Evolutionary conservation across 495 filamentous ascomycete species (phyloP).

Genomic region (Terfezia claveryi): DNA sequence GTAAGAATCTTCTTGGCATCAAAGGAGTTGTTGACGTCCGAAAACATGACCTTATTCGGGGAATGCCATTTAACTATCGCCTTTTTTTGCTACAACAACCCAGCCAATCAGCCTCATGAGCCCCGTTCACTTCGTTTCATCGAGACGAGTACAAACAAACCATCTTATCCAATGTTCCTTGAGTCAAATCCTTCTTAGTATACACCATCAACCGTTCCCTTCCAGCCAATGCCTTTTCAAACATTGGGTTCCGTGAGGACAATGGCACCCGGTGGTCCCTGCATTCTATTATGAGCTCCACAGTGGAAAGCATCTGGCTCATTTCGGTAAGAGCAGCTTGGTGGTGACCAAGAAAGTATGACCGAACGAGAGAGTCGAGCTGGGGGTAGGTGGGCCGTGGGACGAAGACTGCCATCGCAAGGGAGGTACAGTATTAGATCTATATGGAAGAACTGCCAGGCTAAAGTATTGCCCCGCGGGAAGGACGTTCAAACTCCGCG

Average conservation of each 20-base stretch:
- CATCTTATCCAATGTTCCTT: slow-evolving; percentile 8
- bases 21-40: slow-evolving; percentile 28
- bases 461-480: too few species aligned
- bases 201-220: slow-evolving; percentile 64
- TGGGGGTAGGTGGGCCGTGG: slow-evolving; percentile 50
- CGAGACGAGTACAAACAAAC: slow-evolving; percentile 3
- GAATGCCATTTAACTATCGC: slow-evolving; percentile 36
- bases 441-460: background rate
- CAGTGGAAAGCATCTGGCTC: slow-evolving; percentile 55
- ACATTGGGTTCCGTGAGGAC: slow-evolving; percentile 73
- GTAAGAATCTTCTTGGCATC: slow-evolving; percentile 34
- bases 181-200: slow-evolving; percentile 65
- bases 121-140: background rate
- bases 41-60: slow-evolving; percentile 41
- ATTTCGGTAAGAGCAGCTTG: slow-evolving; percentile 61
- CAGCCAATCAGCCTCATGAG: background rate
- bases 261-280: slow-evolving; percentile 80
- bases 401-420: slow-evolving; percentile 31
- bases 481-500: too few species aligned
- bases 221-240: slow-evolving; percentile 50
- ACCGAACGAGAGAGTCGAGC: slow-evolving; percentile 51
- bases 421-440: background rate
- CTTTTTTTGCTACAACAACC: slow-evolving; percentile 22
- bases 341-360: slow-evolving; percentile 97
- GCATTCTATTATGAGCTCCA: slow-evolving; percentile 84